Evolutionary conservation across 140 eudicot species (phyloP).

Genomic region (Oenanthe javanica): DNA sequence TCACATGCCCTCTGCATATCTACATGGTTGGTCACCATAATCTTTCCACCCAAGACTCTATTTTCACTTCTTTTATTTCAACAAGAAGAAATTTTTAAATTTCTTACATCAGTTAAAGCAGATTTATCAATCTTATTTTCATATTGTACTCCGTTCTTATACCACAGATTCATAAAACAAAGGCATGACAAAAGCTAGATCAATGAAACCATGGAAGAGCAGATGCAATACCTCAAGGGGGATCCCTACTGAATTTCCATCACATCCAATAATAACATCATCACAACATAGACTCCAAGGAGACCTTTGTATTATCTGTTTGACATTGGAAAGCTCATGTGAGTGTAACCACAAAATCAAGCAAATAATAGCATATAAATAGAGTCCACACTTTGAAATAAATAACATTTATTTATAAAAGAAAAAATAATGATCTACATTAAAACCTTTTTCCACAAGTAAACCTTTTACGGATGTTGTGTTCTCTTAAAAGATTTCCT

Average conservation of each 20-base stretch:
- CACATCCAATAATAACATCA: slow-evolving; percentile 1
- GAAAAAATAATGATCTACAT: neutral
- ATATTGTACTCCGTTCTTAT: neutral
- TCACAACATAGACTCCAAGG: neutral
- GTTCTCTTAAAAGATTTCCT: too few relatives aligned
- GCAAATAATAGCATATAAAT: neutral
- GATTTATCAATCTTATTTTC: neutral
- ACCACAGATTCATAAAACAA: neutral
- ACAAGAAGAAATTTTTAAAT: neutral
- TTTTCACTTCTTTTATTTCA: neutral
- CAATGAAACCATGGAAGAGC: neutral
- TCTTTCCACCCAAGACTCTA: neutral
- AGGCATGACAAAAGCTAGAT: neutral
- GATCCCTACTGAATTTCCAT: slow-evolving; percentile 1
- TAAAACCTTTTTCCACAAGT: neutral
- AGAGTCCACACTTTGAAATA: neutral
- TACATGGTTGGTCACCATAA: neutral
- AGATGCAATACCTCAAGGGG: slow-evolving; percentile 2
- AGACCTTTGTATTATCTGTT: neutral
- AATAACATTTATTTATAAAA: neutral
- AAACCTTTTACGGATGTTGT: too few relatives aligned
- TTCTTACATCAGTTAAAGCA: neutral
- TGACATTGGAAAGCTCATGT: neutral
- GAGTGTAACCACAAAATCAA: neutral
- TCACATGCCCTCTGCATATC: neutral